Percentiles rank a stretch among this genome's conserved stretches.
These are phyloP conservation scores for Pulveroboletus sp. DNA, from an alignment of 768 basidiomycete genomes.

Conservation along the genomic window DNA sequence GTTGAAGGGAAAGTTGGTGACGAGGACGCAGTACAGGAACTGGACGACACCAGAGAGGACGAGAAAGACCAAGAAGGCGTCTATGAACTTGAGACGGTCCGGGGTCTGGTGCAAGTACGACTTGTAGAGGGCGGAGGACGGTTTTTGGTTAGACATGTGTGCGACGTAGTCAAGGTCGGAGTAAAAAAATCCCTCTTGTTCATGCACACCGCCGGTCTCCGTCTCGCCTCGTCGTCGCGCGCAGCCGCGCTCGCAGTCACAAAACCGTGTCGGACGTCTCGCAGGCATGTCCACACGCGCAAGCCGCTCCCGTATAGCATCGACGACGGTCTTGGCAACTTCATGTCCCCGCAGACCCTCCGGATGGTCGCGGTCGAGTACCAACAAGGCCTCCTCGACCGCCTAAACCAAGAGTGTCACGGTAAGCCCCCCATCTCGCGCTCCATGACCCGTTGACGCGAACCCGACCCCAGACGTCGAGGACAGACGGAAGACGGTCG, in stretches of 20 bases:
- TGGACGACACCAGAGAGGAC: slow-evolving; percentile 87
- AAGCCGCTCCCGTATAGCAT: slow-evolving; percentile 59
- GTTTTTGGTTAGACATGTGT: no score
- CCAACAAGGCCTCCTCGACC: slow-evolving; percentile 76
- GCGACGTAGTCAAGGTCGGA: not conserved
- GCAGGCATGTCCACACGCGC: slow-evolving; percentile 47
- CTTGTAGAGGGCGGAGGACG: slow-evolving; percentile 56
- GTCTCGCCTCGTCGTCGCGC: slow-evolving; percentile 23
- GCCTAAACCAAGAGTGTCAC: slow-evolving; percentile 70
- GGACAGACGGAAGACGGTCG: slow-evolving; percentile 53
- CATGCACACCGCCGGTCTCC: slow-evolving; percentile 24
- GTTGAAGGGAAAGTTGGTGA: slow-evolving; percentile 95
- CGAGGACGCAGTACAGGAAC: slow-evolving; percentile 86
- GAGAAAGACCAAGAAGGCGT: slow-evolving; percentile 87
- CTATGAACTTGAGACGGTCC: slow-evolving; percentile 87
- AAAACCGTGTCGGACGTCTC: slow-evolving; percentile 9
- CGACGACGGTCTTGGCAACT: slow-evolving; percentile 71
- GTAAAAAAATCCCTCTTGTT: slow-evolving; percentile 9
- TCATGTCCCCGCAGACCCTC: slow-evolving; percentile 71
- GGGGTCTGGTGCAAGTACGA: slow-evolving; percentile 78
- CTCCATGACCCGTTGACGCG: not conserved
- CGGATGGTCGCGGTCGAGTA: slow-evolving; percentile 75
- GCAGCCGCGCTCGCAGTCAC: slow-evolving; percentile 8
- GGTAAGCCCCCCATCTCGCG: slow-evolving; percentile 42
- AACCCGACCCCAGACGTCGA: slow-evolving; percentile 43